phyloP scores from a whole-genome alignment of 169 alveolate genomes.

The Eimeria zaria region DNA sequence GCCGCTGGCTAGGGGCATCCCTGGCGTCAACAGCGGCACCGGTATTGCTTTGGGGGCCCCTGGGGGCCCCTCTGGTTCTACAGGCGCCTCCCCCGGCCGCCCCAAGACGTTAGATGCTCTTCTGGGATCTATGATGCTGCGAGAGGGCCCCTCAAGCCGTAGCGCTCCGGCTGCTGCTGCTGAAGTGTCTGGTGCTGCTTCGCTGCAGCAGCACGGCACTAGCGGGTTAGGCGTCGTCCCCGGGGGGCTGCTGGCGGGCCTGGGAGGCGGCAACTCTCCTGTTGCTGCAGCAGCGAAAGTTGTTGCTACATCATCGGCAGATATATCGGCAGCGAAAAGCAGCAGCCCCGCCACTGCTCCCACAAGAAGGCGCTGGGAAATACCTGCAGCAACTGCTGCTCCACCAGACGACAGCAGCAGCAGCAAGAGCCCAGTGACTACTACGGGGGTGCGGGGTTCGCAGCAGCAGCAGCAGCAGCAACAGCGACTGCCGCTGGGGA shows the following conservation, averaged over 20 bases:
- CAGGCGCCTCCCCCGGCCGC: neutral
- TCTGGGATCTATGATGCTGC: conserved; percentile 44
- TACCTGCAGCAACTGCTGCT: conserved; percentile 25
- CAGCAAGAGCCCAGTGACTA: conserved; percentile 31
- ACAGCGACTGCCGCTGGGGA: conserved; percentile 20
- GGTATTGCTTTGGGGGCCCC: neutral
- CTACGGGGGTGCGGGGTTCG: neutral
- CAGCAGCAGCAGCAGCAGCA: conserved; percentile 61
- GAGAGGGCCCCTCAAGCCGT: conserved; percentile 54
- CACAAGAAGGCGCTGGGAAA: conserved; percentile 53
- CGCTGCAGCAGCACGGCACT: conserved; percentile 39
- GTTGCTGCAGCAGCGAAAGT: conserved; percentile 73
- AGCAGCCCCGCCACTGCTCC: conserved; percentile 56
- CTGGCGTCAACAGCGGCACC: conserved; percentile 14
- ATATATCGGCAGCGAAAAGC: conserved; percentile 48
- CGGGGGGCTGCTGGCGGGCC: conserved; percentile 50
- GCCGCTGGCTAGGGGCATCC: neutral
- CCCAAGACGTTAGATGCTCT: conserved; percentile 54
- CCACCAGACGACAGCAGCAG: conserved; percentile 50
- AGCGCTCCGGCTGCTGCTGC: conserved; percentile 59
- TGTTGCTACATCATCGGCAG: conserved; percentile 66
- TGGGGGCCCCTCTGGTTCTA: conserved; percentile 41
- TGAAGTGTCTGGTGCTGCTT: conserved; percentile 56
- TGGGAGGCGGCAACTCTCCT: conserved; percentile 65
- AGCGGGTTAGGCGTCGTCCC: conserved; percentile 20